Base-by-base conservation (phyloP, 495 filamentous ascomycete species). In the Trichocladium antarcticum region DNA sequence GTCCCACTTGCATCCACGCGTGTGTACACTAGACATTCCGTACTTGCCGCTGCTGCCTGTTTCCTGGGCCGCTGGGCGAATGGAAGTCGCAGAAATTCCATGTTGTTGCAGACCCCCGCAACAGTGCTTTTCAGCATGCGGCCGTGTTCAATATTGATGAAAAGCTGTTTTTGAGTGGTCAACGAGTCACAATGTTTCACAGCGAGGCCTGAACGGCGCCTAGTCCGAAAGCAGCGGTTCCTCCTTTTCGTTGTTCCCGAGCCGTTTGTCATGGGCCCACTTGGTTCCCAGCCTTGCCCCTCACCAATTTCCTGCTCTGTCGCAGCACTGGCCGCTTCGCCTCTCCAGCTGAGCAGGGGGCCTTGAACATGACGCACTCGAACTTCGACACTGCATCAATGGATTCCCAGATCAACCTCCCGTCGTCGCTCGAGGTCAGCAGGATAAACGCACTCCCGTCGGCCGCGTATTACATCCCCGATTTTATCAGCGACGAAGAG, bases 401-500 rank as follows among this genome's bases (percentile, higher is more conserved):
- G 50, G 37, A 43, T 43, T 41, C 47, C 32, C 28, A 42, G 27
- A 29, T 64, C 22, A 50, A 42, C 0, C 61, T 72, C 7, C 70
- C 72, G 10, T 35, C 57, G 17, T 71, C 63, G 44, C 70, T 80
- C 24, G 63, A 80, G 50, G 60, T 70, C 15, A 71, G 62, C 47
- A 73, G 70, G 56, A 80, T 92, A 44, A 52, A 68, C 1, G 55
- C 58, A 14, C 71, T 90, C 12, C 86, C 86, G 1, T 61, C 74
- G 1, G 70, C 77, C 37, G 81, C 84, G 49, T 95, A 84, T 68
- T 97, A 96, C 66, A 85, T 97, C 40, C 71, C 89, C 3, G 75
- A 89, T 60, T 96, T 98, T 68, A 84, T 98, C 55, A 76, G 76
- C 11, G 65, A 71, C 41, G 77, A 79, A 16, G 89, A 96, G 66